Evolutionary conservation across 768 basidiomycete genomes (phyloP).

Genomic region (Suillus clintonianus): DNA sequence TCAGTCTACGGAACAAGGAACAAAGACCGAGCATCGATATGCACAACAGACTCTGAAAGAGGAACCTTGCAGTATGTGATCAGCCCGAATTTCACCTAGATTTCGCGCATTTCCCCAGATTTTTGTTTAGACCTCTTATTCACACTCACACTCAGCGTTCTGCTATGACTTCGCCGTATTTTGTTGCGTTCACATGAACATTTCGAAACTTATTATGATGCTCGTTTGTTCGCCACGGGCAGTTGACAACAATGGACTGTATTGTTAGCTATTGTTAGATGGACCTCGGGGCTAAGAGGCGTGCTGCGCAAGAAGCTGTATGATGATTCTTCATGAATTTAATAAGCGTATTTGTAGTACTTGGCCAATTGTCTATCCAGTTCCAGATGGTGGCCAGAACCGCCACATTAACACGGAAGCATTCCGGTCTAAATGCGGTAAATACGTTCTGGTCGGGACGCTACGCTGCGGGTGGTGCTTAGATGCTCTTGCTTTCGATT

Average conservation of each 20-base stretch:
- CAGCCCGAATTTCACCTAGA: neutral
- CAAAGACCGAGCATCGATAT: neutral
- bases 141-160: neutral
- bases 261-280: neutral
- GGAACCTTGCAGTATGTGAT: neutral
- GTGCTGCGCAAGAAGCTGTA: neutral
- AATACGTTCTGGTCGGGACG: constrained; percentile 8
- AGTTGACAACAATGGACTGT: neutral
- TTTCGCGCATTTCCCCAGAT: neutral
- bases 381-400: neutral
- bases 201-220: neutral
- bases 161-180: neutral
- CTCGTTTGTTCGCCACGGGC: neutral
- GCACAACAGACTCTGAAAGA: neutral
- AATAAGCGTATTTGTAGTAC: neutral
- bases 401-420: constrained; percentile 3
- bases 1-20: neutral
- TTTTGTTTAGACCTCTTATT: neutral
- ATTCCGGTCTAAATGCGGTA: constrained; percentile 7
- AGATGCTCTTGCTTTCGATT: constrained; percentile 8
- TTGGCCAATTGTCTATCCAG: neutral
- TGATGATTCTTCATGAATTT: neutral
- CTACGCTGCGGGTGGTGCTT: constrained; percentile 1
- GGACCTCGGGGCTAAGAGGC: neutral
- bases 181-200: neutral